Conservation (phyloP, 352 stramenopile genomes). For the Phytophthora citricola region DNA sequence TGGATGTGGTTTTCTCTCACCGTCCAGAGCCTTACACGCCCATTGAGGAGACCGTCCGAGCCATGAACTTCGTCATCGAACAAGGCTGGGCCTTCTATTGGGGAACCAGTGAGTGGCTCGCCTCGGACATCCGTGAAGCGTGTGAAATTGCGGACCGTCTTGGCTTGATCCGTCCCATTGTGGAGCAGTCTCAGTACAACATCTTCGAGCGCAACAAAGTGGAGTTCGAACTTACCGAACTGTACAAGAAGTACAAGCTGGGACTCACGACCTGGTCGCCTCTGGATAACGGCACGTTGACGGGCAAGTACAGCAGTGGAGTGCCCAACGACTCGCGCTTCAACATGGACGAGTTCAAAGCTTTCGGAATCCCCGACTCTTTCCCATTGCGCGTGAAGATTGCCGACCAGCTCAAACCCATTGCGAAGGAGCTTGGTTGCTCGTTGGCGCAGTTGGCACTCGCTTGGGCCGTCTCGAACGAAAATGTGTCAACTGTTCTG, state of each 20-base stretch:
- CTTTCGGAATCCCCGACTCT: too few species aligned
- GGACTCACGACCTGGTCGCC: conserved; percentile 59
- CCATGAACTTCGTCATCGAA: conserved; percentile 64
- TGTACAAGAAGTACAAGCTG: conserved; percentile 62
- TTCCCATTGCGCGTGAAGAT: too few species aligned
- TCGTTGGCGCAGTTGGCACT: not conserved
- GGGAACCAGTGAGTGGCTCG: too few species aligned
- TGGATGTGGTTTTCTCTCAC: conserved; percentile 68
- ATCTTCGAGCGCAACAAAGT: conserved; percentile 54
- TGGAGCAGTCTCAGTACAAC: conserved; percentile 70
- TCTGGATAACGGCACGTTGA: conserved; percentile 54
- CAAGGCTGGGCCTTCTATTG: too few species aligned
- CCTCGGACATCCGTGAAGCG: conserved; percentile 32
- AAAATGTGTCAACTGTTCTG: conserved; percentile 10
- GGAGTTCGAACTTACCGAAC: conserved; percentile 50
- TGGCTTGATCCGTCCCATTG: conserved; percentile 37
- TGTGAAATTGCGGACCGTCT: conserved; percentile 47
- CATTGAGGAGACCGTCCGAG: conserved; percentile 65
- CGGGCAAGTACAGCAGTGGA: conserved; percentile 59
- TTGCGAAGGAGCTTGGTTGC: not conserved
- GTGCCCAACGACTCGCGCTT: conserved; percentile 35
- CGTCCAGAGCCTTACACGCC: conserved; percentile 53
- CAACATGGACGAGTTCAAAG: not conserved
- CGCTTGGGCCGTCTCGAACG: conserved; percentile 9
- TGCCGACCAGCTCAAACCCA: conserved; percentile 13